phyloP scores from a whole-genome alignment of 441 rosid species.

The Eruca vesicaria region DNA sequence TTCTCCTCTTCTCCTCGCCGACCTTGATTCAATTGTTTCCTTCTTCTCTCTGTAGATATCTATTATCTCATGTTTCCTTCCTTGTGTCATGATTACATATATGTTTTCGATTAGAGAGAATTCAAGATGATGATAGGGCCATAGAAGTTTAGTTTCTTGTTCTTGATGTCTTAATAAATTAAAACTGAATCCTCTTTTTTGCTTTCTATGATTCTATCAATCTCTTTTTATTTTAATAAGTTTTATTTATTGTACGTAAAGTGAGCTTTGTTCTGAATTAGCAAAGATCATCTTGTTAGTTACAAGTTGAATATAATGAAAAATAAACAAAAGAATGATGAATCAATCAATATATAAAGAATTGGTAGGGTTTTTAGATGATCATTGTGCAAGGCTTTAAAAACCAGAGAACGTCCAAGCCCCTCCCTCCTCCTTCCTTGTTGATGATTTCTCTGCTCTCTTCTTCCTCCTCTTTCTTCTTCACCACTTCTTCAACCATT shows the following conservation, averaged over 20 bases:
- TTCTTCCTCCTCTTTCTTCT: background rate
- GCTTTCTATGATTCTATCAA: too few species aligned
- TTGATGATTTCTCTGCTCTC: background rate
- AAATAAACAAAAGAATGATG: conserved; percentile 13
- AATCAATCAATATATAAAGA: conserved; percentile 19
- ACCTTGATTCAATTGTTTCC: background rate
- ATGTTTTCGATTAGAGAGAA: background rate
- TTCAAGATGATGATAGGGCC: too few species aligned
- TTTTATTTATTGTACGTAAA: too few species aligned
- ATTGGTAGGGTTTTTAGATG: conserved; percentile 33
- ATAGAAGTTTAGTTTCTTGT: background rate
- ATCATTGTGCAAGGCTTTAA: conserved; percentile 85
- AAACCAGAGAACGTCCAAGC: conserved; percentile 81
- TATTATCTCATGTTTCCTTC: too few species aligned
- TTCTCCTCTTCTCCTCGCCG: background rate
- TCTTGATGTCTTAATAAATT: conserved; percentile 3
- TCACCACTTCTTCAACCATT: too few species aligned
- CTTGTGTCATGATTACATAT: too few species aligned
- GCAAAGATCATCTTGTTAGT: too few species aligned
- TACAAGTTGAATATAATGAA: conserved; percentile 14
- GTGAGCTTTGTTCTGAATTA: too few species aligned
- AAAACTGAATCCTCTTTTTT: conserved; percentile 25
- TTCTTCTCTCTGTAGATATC: background rate
- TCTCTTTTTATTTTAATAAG: too few species aligned
- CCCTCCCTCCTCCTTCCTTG: conserved; percentile 23